Base-by-base conservation (phyloP, 2,329 filamentous ascomycete species). In the Alternaria alternata region DNA sequence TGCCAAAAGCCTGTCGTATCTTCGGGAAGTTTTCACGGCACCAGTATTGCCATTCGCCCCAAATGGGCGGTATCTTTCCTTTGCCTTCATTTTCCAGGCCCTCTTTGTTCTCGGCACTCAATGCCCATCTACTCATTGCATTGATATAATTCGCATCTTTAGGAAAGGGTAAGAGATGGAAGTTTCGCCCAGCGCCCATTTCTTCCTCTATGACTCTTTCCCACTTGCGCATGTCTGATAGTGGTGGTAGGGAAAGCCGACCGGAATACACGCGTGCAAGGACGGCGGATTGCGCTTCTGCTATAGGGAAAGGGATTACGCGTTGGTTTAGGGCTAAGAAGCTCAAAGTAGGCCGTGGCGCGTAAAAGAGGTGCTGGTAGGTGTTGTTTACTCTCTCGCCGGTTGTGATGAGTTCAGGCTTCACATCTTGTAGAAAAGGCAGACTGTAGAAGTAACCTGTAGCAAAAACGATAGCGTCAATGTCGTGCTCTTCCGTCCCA, bases 381-480 rank as follows among this genome's bases (percentile, higher is more conserved):
- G 94, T 79, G 34, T 90, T 88, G 62, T 89, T 82, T 1, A 94
- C 88, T 28, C 91, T 86, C 34, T 85, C 85, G 1, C 94, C 94
- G 55, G 88, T 86, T 0, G 86, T 88, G 56, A 94, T 84, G 2
- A 93, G 74, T 0, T 86, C 82, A 0, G 88, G 84, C 1, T 77
- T 54, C 3, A 87, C 72, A 3, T 91, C 57, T 3, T 84, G 69
- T 0, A 89, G 75, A 72, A 97, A 97, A 0, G 93, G 93, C 59
- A 91, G 91, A 5, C 89, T 89, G 79, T 92, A 97, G 57, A 96
- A 86, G 71, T 96, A 98, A 0, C 94, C 94, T 0, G 94, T 97
- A 75, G 92, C 94, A 78, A 94, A 97, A 28, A 98, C 75, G 6
- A 97, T 81, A 1, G 87, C 86, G 71, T 97, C 94, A 57, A 98